A percentile compares a stretch with the other conserved stretches of the same genome.
These are phyloP conservation scores for Chaetomiaceae sp. DNA, from an alignment of 2,329 filamentous ascomycete species.

Conservation along the genomic window DNA sequence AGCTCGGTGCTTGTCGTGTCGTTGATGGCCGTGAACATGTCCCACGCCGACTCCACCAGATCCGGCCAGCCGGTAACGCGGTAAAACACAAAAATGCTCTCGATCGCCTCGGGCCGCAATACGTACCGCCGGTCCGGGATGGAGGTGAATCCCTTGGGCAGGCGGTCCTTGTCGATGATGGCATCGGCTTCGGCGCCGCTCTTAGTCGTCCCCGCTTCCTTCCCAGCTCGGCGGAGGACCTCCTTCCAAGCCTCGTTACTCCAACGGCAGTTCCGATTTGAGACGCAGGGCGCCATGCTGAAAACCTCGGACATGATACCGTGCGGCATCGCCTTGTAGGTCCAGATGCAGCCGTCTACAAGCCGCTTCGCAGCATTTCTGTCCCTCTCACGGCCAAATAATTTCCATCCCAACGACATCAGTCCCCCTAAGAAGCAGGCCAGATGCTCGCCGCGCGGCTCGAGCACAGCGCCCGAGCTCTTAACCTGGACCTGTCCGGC, in stretches of 20 bases:
- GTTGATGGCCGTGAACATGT: constrained; percentile 45
- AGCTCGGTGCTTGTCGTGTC: constrained; percentile 40
- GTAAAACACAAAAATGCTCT: constrained; percentile 47
- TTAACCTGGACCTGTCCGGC: too few relatives aligned
- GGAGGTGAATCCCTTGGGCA: constrained; percentile 58
- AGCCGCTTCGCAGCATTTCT: constrained; percentile 43
- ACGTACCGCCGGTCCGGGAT: constrained; percentile 45
- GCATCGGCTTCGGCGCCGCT: not conserved
- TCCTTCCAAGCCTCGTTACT: constrained; percentile 32
- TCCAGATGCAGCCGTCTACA: constrained; percentile 52
- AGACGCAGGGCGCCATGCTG: constrained; percentile 39
- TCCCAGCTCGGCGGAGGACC: constrained; percentile 18
- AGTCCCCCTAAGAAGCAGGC: too few relatives aligned
- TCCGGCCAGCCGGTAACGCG: constrained; percentile 44
- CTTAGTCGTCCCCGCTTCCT: not conserved
- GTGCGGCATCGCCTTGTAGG: constrained; percentile 47
- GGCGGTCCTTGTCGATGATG: constrained; percentile 38
- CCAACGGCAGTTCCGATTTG: constrained; percentile 31
- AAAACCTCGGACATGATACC: constrained; percentile 58
- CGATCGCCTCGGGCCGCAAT: constrained; percentile 34
- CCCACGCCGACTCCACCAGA: constrained; percentile 49
- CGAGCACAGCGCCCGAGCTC: too few relatives aligned
- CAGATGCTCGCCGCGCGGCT: too few relatives aligned
- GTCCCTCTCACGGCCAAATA: too few relatives aligned
- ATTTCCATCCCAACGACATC: too few relatives aligned